phyloP scores from a whole-genome alignment of 495 filamentous ascomycete species.

The Aspergillus biplanus region DNA sequence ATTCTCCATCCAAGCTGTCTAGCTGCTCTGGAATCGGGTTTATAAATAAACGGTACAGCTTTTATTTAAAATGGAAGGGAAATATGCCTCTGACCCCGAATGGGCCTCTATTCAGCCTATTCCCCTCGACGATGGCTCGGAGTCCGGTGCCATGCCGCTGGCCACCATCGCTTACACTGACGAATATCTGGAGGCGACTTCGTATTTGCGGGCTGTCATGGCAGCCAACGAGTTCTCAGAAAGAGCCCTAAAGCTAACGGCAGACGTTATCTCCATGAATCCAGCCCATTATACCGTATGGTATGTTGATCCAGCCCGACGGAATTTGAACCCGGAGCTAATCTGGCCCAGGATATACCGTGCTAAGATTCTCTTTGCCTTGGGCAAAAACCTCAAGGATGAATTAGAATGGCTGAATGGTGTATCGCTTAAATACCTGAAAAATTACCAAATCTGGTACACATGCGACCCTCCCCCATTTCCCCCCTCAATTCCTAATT shows the following conservation, averaged over 20 bases:
- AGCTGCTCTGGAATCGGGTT: no score
- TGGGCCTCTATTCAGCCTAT: constrained; percentile 88
- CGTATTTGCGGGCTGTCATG: constrained; percentile 94
- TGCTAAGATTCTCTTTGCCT: constrained; percentile 69
- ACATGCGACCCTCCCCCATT: neutral
- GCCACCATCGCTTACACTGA: constrained; percentile 86
- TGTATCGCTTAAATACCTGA: constrained; percentile 79
- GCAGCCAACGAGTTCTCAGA: constrained; percentile 79
- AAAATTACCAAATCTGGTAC: constrained; percentile 97
- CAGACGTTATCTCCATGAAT: constrained; percentile 88
- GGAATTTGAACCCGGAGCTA: constrained; percentile 3
- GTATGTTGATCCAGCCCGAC: constrained; percentile 42
- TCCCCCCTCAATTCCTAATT: neutral
- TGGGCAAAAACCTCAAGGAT: constrained; percentile 65
- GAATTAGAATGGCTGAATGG: constrained; percentile 87
- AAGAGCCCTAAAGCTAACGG: constrained; percentile 79
- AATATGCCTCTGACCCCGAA: constrained; percentile 68
- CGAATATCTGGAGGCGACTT: constrained; percentile 84
- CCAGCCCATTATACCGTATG: constrained; percentile 98
- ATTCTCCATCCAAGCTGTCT: no score
- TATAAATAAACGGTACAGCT: neutral
- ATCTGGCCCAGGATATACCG: constrained; percentile 71
- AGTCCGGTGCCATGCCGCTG: constrained; percentile 63
- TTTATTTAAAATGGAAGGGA: constrained; percentile 37
- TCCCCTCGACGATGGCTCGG: constrained; percentile 74